These are phyloP conservation scores for Pythium grandisporangium DNA, from an alignment of 352 stramenopile species.

Conservation along the genomic window DNA sequence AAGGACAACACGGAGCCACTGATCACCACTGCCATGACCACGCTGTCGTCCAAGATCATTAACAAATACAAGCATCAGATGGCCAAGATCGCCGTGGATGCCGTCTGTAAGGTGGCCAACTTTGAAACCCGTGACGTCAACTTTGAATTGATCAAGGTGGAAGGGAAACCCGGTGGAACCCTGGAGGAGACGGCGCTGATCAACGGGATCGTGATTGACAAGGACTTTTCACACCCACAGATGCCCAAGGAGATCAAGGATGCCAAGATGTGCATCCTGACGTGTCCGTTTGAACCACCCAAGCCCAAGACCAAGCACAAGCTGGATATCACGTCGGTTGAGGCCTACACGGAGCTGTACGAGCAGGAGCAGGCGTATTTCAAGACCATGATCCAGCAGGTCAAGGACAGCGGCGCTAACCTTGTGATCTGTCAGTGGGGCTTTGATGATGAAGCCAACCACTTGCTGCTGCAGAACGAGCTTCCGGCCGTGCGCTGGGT, in stretches of 20 bases:
- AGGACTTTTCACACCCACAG: slow-evolving; percentile 99
- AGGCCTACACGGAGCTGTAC: slow-evolving; percentile 97
- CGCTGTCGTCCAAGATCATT: slow-evolving; percentile 98
- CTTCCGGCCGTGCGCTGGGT: slow-evolving; percentile 98
- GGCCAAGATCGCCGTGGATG: slow-evolving; percentile 97
- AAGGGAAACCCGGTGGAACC: slow-evolving; percentile 96
- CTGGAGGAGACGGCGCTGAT: slow-evolving; percentile 98
- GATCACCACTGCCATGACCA: slow-evolving; percentile 97
- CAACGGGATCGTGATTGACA: slow-evolving; percentile 98
- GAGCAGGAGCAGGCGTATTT: slow-evolving; percentile 99
- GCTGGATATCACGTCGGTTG: slow-evolving; percentile 97
- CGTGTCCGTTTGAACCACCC: slow-evolving; percentile 98
- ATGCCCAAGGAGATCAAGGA: slow-evolving; percentile 97
- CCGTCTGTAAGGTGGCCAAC: slow-evolving; percentile 97
- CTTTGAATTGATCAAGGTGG: slow-evolving; percentile 99
- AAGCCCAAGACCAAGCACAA: slow-evolving; percentile 99
- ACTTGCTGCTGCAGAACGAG: slow-evolving; percentile 97
- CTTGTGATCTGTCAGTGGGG: slow-evolving; percentile 99
- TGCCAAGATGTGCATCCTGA: slow-evolving; percentile 98
- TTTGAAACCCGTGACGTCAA: slow-evolving; percentile 98
- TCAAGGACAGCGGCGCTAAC: slow-evolving; percentile 98
- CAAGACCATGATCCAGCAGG: slow-evolving; percentile 97
- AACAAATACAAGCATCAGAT: slow-evolving; percentile 98
- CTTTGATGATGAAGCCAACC: slow-evolving; percentile 99
- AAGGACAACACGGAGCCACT: slow-evolving; percentile 93